Evolutionary conservation across 768 basidiomycete species (phyloP), one percentile per base, ranked within the genome.

Genomic region (Dioszegia crocea): DNA sequence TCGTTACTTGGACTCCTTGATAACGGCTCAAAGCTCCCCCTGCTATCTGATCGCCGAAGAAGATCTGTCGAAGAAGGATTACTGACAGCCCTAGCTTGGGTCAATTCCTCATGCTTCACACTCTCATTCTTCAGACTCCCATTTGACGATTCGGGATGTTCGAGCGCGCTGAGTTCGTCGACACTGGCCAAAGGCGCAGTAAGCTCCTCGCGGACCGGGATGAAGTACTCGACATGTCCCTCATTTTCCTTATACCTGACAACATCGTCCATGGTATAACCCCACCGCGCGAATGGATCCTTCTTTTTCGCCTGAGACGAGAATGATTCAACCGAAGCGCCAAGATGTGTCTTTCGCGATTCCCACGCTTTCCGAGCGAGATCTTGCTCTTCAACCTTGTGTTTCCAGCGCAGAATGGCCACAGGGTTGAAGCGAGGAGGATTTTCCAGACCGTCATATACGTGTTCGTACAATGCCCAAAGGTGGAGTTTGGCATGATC

Each of bases 221-320:
- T 70, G 41, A 73, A 73, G 56, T 73, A 73, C 27, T 73, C 64
- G 59, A 73, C 66, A 17, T 57, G 59, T 2, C 71, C 71, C 23
- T 68, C 52, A n/a, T 38, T 44, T 11, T 53, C 59, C 17, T 73
- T 70, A 56, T 73, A 73, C 10, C 55, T 43, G 8, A 12, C 45
- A 1, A 73, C 62, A 53, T 73, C 71, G 16, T 70, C 66, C 21
- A 73, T 57, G 6, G 66, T 60, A 41, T 66, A 70, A 19, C 40
- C 23, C 71, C 71, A 73, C 6, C 44, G 31, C 3, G 26, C 14
- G n/a, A 45, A 44, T 19, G 41, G 41, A 19, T 44, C 44, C 29
- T 40, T 12, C 38, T 40, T 6, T 24, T 44, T 64, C 29, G 60
- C 57, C 9, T 33, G 66, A 59, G 57, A 46, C 26, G 23, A 26